Evolutionary conservation across 495 filamentous ascomycete genomes (phyloP).

Genomic region (Penicillium angulare): DNA sequence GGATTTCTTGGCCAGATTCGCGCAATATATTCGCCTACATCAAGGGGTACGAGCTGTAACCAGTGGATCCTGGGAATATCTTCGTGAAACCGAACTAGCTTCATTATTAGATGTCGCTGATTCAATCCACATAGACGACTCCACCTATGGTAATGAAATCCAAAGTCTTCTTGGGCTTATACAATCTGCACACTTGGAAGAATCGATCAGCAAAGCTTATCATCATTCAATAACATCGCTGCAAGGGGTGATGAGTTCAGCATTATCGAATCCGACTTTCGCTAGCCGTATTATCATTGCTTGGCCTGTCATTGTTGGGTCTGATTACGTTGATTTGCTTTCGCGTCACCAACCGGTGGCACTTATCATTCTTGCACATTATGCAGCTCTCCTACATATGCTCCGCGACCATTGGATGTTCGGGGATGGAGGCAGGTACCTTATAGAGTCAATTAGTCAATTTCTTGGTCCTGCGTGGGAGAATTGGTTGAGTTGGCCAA

Average conservation of each 20-base stretch:
- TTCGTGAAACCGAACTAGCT: slow-evolving; percentile 8
- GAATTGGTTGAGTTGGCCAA: slow-evolving; percentile 17
- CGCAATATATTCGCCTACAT: slow-evolving; percentile 42
- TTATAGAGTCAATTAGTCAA: slow-evolving; percentile 11
- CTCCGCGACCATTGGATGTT: slow-evolving; percentile 12
- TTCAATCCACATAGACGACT: not conserved
- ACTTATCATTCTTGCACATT: slow-evolving; percentile 20
- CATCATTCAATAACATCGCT: slow-evolving; percentile 5
- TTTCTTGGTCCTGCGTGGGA: slow-evolving; percentile 12
- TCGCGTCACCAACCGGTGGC: slow-evolving; percentile 6
- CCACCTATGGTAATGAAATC: not conserved
- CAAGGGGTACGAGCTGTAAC: slow-evolving; percentile 39
- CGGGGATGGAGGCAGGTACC: slow-evolving; percentile 13
- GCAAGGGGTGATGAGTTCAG: slow-evolving; percentile 7
- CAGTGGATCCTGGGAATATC: slow-evolving; percentile 2
- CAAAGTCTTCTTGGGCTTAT: slow-evolving; percentile 1
- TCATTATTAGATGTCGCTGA: slow-evolving; percentile 1
- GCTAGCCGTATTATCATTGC: not conserved
- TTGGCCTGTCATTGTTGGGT: slow-evolving; percentile 13
- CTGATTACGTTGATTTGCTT: slow-evolving; percentile 15
- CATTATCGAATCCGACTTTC: not conserved
- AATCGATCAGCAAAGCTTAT: slow-evolving; percentile 2
- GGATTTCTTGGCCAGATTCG: slow-evolving; percentile 36
- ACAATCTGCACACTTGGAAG: not conserved
- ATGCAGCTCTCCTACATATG: slow-evolving; percentile 11